Evolutionary conservation across 2,329 filamentous ascomycete genomes (phyloP).

Genomic region (Beauveria sp.): DNA sequence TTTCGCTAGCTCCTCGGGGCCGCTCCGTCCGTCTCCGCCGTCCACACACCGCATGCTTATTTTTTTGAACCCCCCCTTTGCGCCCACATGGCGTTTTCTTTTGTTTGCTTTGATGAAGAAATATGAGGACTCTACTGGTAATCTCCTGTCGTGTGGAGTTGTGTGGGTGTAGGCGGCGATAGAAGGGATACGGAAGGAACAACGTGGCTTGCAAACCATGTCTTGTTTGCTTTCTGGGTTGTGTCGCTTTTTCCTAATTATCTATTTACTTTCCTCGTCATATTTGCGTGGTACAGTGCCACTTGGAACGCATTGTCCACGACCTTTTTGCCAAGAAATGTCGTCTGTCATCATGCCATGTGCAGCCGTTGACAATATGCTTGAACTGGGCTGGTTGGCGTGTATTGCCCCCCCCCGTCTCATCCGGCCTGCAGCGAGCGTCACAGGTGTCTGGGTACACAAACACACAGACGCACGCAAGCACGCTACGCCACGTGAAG

Average conservation of each 20-base stretch:
- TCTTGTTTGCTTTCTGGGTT: no score
- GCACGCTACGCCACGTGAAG: neutral
- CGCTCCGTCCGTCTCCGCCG: constrained; percentile 1
- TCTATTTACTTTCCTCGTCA: no score
- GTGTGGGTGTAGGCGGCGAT: no score
- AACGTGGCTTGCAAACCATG: no score
- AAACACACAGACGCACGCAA: neutral
- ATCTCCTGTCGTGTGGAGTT: no score
- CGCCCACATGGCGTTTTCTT: neutral
- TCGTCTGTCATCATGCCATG: no score
- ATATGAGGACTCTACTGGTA: neutral
- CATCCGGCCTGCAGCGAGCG: neutral
- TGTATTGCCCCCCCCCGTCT: neutral
- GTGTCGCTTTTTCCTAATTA: no score
- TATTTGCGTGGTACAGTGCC: no score
- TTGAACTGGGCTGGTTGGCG: neutral
- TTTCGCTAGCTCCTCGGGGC: neutral
- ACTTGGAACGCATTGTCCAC: no score
- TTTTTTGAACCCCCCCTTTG: neutral
- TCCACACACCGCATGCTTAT: neutral
- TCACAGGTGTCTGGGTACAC: neutral
- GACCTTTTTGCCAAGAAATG: no score
- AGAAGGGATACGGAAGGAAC: no score
- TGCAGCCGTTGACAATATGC: neutral
- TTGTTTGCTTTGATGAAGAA: neutral